Percentiles rank a stretch among this genome's conserved stretches.
These are phyloP conservation scores for Acanthamoeba castellanii DNA, from an alignment of 208 protist genomes.

Conservation along the genomic window DNA sequence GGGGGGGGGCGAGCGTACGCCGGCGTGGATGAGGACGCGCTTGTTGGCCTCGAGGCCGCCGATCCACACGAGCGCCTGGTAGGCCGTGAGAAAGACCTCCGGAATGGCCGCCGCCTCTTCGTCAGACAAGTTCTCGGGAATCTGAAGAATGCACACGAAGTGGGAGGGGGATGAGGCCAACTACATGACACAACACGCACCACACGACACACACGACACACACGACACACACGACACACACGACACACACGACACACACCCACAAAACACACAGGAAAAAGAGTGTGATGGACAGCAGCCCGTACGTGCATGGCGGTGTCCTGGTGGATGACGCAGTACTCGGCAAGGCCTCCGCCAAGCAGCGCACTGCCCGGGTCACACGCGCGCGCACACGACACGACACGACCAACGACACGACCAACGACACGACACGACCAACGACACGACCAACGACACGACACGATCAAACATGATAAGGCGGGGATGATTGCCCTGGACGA, in stretches of 20 bases:
- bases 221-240: too few species aligned
- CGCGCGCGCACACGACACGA: too few species aligned
- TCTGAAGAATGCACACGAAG: conserved; percentile 63
- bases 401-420: background rate
- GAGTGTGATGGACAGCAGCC: background rate
- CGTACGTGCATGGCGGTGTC: conserved; percentile 53
- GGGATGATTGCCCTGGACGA: too few species aligned
- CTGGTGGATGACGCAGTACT: conserved; percentile 92
- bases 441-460: background rate
- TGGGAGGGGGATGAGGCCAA: too few species aligned
- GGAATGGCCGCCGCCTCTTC: conserved; percentile 94
- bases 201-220: too few species aligned
- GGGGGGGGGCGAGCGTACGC: background rate
- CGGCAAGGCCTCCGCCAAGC: conserved; percentile 92
- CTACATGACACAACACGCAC: too few species aligned
- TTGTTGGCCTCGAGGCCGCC: conserved; percentile 85
- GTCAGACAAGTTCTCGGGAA: conserved; percentile 91
- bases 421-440: background rate
- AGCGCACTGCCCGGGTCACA: conserved; percentile 86
- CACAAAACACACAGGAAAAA: background rate
- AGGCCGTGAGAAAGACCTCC: conserved; percentile 95
- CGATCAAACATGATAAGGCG: too few species aligned
- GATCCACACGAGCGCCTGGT: conserved; percentile 91
- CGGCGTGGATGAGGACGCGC: conserved; percentile 93
- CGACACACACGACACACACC: too few species aligned